A percentile compares a stretch with the other conserved stretches of the same genome.
Evolutionary conservation across 345 rosid species (phyloP).

Genomic region (Syzygium aromaticum): DNA sequence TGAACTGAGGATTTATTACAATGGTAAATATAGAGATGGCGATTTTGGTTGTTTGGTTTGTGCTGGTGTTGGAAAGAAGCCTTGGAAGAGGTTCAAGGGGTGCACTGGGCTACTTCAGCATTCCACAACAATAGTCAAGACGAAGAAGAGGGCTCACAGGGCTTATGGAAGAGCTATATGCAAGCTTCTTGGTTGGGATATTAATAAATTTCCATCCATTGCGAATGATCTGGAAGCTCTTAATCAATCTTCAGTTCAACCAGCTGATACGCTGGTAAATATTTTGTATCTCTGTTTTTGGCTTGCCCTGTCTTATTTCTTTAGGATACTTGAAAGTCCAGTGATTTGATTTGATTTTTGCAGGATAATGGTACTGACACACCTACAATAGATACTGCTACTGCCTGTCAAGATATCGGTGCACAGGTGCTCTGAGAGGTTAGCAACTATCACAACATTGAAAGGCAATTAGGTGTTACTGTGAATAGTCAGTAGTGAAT

Average conservation of each 20-base stretch:
- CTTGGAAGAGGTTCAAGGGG: conserved; percentile 41
- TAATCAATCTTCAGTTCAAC: conserved; percentile 2
- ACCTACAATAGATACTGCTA: background rate
- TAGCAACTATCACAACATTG: background rate
- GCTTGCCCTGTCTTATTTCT: background rate
- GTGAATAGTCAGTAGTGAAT: background rate
- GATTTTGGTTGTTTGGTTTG: conserved; percentile 70
- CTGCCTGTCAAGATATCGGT: background rate
- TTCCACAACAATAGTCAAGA: conserved; percentile 30
- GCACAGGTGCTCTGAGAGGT: background rate
- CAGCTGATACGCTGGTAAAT: conserved; percentile 10
- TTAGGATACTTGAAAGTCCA: background rate
- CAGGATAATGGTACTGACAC: background rate
- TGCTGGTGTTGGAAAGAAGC: conserved; percentile 40
- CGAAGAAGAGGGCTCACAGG: conserved; percentile 48
- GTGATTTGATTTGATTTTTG: background rate
- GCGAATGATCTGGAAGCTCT: conserved; percentile 24
- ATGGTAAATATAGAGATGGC: conserved; percentile 32
- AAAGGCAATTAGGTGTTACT: background rate
- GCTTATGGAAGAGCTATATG: conserved; percentile 56
- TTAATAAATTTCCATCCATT: conserved; percentile 26
- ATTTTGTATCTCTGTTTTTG: background rate
- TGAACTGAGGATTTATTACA: conserved; percentile 49
- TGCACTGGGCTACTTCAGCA: conserved; percentile 63
- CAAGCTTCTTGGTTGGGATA: conserved; percentile 71